phyloP scores from a whole-genome alignment of 1,139 yeast species.

The Sugiyamaella neomexicana region DNA sequence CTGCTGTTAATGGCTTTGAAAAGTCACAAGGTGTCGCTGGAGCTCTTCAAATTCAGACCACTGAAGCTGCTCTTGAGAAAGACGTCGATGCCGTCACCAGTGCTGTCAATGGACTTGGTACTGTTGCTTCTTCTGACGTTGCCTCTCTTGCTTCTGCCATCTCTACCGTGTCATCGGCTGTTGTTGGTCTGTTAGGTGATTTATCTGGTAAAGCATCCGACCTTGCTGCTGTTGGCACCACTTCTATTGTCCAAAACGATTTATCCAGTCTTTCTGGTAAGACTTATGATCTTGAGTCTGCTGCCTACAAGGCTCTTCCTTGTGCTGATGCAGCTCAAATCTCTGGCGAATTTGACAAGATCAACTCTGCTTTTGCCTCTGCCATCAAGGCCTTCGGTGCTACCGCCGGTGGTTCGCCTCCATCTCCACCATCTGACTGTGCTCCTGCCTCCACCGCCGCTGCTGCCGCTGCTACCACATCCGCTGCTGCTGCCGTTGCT shows the following conservation, averaged over 20 bases:
- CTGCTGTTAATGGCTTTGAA: conserved; percentile 22
- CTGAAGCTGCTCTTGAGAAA: conserved; percentile 13
- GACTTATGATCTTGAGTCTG: conserved; percentile 19
- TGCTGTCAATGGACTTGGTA: conserved; percentile 2
- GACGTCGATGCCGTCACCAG: conserved; percentile 11
- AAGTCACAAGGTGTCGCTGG: conserved; percentile 24
- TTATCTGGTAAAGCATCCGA: conserved; percentile 21
- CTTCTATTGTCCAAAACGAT: conserved; percentile 22
- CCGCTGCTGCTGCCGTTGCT: conserved; percentile 22
- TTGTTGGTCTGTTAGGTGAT: conserved; percentile 20
- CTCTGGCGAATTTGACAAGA: conserved; percentile 6
- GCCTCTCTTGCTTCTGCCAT: conserved; percentile 17
- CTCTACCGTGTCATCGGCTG: conserved; percentile 16
- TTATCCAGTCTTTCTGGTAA: conserved; percentile 20
- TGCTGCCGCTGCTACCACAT: conserved; percentile 17
- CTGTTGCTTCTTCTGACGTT: conserved; percentile 3
- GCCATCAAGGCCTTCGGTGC: conserved; percentile 19
- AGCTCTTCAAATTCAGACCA: conserved; percentile 24
- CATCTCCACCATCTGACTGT: conserved; percentile 14
- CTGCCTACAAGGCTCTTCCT: conserved; percentile 16
- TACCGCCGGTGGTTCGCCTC: conserved; percentile 20
- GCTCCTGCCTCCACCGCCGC: conserved; percentile 16
- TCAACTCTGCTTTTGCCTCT: conserved; percentile 18
- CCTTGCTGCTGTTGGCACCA: conserved; percentile 23
- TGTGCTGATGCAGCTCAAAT: conserved; percentile 11